Percentiles rank a stretch among this genome's conserved stretches.
These are phyloP conservation scores for Fusarium brachygibbosum DNA, from an alignment of 2,329 filamentous ascomycete genomes.

Conservation along the genomic window DNA sequence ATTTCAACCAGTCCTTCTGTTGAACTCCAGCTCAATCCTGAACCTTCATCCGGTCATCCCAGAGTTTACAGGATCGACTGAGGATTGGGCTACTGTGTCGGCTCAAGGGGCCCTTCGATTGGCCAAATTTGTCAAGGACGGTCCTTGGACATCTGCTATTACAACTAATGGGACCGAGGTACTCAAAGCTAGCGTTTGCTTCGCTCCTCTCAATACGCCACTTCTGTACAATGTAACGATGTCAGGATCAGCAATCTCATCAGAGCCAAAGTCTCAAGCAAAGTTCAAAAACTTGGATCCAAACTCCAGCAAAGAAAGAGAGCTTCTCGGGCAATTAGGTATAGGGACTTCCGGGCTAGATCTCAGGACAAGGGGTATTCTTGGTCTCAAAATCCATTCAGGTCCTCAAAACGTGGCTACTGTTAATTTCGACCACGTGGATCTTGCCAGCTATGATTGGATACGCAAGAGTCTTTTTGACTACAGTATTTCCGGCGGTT, in stretches of 20 bases:
- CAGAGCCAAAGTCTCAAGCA: neutral
- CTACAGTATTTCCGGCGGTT: neutral
- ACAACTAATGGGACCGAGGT: neutral
- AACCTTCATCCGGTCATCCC: neutral
- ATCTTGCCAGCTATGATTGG: neutral
- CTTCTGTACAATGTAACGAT: conserved; percentile 26
- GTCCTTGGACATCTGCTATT: neutral
- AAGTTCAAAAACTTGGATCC: neutral
- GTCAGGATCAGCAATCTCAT: neutral
- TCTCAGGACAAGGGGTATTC: neutral
- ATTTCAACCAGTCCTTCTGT: conserved; percentile 1
- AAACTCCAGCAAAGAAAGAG: neutral
- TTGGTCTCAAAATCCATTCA: neutral
- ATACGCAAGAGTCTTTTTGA: neutral
- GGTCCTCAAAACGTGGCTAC: neutral
- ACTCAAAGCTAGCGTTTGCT: neutral
- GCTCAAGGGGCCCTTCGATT: neutral
- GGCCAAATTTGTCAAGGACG: accelerated
- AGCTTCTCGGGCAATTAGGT: neutral
- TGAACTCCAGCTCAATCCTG: conserved; percentile 3
- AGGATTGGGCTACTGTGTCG: accelerated
- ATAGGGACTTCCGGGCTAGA: accelerated
- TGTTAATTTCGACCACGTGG: neutral
- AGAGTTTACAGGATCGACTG: neutral
- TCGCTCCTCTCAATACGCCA: neutral